Conservation (phyloP, 768 basidiomycete species). For the Kwoniella bestiolae region DNA sequence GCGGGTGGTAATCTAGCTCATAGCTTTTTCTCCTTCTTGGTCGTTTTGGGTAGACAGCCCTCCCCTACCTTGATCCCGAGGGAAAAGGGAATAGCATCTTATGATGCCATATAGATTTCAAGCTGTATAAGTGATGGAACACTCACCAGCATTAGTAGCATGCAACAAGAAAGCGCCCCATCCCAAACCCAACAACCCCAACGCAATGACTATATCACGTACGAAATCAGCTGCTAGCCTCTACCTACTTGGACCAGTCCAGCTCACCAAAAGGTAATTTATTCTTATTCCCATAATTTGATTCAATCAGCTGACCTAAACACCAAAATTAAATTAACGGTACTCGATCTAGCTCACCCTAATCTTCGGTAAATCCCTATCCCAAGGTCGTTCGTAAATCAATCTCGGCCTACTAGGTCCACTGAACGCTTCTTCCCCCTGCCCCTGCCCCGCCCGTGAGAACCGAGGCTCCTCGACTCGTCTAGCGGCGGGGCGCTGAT, state of each 20-base stretch:
- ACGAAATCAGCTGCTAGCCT: constrained; percentile 6
- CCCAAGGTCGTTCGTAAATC: constrained; percentile 49
- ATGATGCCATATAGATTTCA: background rate
- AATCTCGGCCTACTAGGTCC: constrained; percentile 54
- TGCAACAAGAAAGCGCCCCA: constrained; percentile 48
- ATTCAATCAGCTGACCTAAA: background rate
- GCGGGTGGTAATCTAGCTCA: too few species aligned
- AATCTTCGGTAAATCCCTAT: constrained; percentile 47
- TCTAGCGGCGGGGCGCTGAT: constrained; percentile 3
- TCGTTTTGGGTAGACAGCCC: too few species aligned
- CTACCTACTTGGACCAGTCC: background rate
- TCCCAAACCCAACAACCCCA: constrained; percentile 33
- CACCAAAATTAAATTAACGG: background rate
- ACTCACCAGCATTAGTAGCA: constrained; percentile 45
- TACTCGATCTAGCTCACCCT: constrained; percentile 28
- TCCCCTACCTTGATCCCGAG: too few species aligned
- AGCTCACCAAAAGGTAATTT: constrained; percentile 35
- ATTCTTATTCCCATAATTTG: constrained; percentile 19
- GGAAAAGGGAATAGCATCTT: background rate
- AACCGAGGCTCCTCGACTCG: background rate
- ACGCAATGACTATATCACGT: constrained; percentile 26
- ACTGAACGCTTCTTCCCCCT: constrained; percentile 36
- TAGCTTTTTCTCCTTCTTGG: too few species aligned
- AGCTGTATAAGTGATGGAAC: background rate
- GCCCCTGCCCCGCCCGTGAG: background rate